Evolutionary conservation across 176 grass and related monocot species (phyloP).

Genomic region (Eragrostis nindensis): DNA sequence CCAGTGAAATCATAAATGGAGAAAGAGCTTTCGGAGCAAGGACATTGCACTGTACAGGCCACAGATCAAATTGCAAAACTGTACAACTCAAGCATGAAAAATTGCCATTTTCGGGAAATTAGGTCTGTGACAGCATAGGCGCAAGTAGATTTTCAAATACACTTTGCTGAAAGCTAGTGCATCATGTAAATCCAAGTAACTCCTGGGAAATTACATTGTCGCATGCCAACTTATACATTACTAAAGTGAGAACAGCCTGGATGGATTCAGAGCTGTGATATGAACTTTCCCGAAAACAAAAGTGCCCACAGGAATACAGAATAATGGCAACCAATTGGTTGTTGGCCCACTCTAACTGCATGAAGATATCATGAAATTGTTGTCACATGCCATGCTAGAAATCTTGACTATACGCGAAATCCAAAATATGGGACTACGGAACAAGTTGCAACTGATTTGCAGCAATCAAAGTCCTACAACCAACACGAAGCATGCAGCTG

Average conservation of each 20-base stretch:
- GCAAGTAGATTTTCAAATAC: too few species aligned
- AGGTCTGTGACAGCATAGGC: not conserved
- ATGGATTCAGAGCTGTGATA: not conserved
- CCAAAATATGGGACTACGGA: not conserved
- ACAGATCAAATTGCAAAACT: not conserved
- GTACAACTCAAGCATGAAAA: not conserved
- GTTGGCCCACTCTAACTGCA: conserved; percentile 11
- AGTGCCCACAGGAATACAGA: not conserved
- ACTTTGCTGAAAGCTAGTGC: not conserved
- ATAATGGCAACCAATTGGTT: not conserved
- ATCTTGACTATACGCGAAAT: conserved; percentile 3
- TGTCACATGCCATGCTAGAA: conserved; percentile 16
- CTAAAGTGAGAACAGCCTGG: not conserved
- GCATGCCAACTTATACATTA: not conserved
- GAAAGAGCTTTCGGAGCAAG: not conserved
- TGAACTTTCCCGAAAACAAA: conserved; percentile 1
- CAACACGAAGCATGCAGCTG: not conserved
- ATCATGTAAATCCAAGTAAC: not conserved
- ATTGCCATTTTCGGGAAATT: not conserved
- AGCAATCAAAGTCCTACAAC: conserved; percentile 16
- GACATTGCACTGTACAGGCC: too few species aligned
- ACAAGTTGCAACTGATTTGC: conserved; percentile 12
- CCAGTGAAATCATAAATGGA: not conserved
- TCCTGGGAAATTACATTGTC: not conserved
- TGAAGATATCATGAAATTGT: not conserved